These are phyloP conservation scores for Colletotrichum musicola DNA, from an alignment of 2,329 filamentous ascomycete genomes.

Conservation along the genomic window DNA sequence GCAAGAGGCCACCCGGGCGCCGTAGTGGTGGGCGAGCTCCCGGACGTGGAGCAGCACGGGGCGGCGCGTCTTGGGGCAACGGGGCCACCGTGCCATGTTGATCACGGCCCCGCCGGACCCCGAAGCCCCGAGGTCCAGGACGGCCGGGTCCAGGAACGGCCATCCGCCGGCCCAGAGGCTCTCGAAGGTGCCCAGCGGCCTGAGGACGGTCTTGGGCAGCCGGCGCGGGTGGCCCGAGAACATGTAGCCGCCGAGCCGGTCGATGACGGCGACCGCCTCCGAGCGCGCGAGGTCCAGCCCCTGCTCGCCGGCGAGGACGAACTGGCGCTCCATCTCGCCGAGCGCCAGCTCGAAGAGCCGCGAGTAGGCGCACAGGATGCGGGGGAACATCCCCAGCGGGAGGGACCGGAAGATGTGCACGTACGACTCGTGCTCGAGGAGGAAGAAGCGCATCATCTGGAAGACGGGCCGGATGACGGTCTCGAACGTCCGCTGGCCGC, in stretches of 20 bases:
- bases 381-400: conserved; percentile 5
- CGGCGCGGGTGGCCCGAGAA: conserved; percentile 1
- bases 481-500: conserved; percentile 12
- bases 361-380: conserved; percentile 18
- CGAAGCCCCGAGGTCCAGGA: no score
- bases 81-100: conserved; percentile 7
- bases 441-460: conserved; percentile 36
- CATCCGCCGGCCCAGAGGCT: no score
- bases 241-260: background rate
- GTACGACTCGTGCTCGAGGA: conserved; percentile 29
- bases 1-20: background rate
- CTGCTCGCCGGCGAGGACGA: background rate
- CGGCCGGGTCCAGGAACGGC: no score
- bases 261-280: conserved; percentile 3
- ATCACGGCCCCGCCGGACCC: conserved; percentile 6
- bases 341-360: conserved; percentile 25
- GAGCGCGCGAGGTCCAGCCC: background rate
- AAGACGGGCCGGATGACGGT: conserved; percentile 31
- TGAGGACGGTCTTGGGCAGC: conserved; percentile 16
- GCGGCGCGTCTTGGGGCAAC: background rate
- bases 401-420: conserved; percentile 24
- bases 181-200: no score
- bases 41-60: conserved; percentile 7
- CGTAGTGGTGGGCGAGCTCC: conserved; percentile 5
- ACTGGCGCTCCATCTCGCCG: conserved; percentile 24